Evolutionary conservation across 805 yeast genomes (phyloP).

Genomic region (Starmerella davenportii): DNA sequence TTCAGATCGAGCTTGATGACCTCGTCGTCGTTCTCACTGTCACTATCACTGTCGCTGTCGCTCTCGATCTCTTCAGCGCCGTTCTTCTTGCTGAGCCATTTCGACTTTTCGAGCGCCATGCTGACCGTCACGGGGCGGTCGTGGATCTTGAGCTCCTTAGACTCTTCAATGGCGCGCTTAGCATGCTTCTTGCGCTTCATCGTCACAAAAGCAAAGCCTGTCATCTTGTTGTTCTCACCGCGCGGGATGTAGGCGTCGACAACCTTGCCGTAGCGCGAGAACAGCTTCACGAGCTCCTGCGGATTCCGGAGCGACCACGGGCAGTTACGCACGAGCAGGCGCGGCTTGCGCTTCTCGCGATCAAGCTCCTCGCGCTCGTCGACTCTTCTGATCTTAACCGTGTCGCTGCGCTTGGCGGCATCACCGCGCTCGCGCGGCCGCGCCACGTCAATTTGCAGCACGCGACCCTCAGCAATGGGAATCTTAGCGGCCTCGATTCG

Average conservation of each 20-base stretch:
- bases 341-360: conserved; percentile 57
- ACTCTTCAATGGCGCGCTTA: conserved; percentile 57
- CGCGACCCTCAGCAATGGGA: conserved; percentile 41
- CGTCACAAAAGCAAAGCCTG: conserved; percentile 88
- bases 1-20: conserved; percentile 20
- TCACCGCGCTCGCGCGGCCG: conserved; percentile 65
- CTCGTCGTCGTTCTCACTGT: conserved; percentile 16
- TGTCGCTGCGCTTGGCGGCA: conserved; percentile 1
- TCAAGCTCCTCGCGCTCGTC: conserved; percentile 12
- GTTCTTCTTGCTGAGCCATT: conserved; percentile 44
- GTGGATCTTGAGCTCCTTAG: conserved; percentile 58
- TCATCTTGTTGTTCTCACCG: conserved; percentile 71
- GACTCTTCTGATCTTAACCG: not conserved
- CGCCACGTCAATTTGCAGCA: conserved; percentile 69
- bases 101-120: conserved; percentile 73
- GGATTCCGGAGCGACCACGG: conserved; percentile 91
- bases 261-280: conserved; percentile 67
- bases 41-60: conserved; percentile 23
- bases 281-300: conserved; percentile 47
- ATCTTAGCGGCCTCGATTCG: conserved; percentile 44
- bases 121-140: conserved; percentile 89
- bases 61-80: conserved; percentile 27
- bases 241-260: conserved; percentile 79
- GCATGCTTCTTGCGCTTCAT: conserved; percentile 70
- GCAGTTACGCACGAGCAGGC: conserved; percentile 74